Percentiles rank a stretch among this genome's conserved stretches.
Evolutionary conservation across 129 eudicot species (phyloP).

Genomic region (Lactuca sativa): DNA sequence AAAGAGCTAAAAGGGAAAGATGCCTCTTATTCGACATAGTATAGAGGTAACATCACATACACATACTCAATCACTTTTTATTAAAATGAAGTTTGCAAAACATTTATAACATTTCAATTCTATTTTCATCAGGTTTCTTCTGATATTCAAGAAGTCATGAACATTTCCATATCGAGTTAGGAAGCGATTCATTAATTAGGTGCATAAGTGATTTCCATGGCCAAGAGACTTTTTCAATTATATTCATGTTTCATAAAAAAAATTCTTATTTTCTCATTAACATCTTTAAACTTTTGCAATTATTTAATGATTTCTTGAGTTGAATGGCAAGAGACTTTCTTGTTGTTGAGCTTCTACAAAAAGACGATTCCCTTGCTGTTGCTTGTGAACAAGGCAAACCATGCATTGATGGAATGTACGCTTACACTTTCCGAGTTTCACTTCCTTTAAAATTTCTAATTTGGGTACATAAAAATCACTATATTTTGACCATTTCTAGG

Average conservation of each 20-base stretch:
- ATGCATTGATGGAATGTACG: slow-evolving; percentile 78
- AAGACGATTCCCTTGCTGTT: slow-evolving; percentile 76
- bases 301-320: background rate
- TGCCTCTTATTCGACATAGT: too few relatives aligned
- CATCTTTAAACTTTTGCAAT: background rate
- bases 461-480: too few relatives aligned
- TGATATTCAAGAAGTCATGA: slow-evolving; percentile 85
- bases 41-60: too few relatives aligned
- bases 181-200: slow-evolving; percentile 75
- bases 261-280: background rate
- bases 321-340: slow-evolving; percentile 95
- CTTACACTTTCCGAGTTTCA: background rate
- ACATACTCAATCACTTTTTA: too few relatives aligned
- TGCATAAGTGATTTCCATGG: slow-evolving; percentile 96
- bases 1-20: too few relatives aligned
- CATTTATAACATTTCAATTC: background rate
- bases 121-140: slow-evolving; percentile 52
- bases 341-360: slow-evolving; percentile 96
- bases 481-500: too few relatives aligned
- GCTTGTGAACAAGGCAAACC: slow-evolving; percentile 76
- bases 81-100: too few relatives aligned
- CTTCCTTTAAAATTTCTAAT: background rate
- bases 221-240: slow-evolving; percentile 8
- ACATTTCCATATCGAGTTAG: slow-evolving; percentile 88
- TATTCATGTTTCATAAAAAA: slow-evolving; percentile 45